Conservation (phyloP, 1,284 basidiomycete species). For the Uromyces viciae-fabae region DNA sequence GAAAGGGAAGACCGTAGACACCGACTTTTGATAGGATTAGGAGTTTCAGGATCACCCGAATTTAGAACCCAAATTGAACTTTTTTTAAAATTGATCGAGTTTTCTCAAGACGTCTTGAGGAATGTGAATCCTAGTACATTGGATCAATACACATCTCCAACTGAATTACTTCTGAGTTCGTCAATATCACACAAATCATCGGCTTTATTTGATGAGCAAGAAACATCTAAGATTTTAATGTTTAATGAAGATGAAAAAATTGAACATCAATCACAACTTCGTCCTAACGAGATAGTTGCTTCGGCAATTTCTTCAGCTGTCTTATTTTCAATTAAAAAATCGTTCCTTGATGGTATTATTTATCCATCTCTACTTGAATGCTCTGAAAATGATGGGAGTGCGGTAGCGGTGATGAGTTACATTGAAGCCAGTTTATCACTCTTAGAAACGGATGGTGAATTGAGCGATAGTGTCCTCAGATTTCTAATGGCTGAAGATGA, state of each 20-base stretch:
- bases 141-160: slow-evolving; percentile 60
- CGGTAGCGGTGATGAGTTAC: slow-evolving; percentile 94
- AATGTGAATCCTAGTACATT: slow-evolving; percentile 55
- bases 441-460: slow-evolving; percentile 64
- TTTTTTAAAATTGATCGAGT: slow-evolving; percentile 83
- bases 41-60: slow-evolving; percentile 69
- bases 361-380: slow-evolving; percentile 92
- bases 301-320: slow-evolving; percentile 60
- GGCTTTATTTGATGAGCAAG: background rate
- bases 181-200: slow-evolving; percentile 45
- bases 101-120: slow-evolving; percentile 74
- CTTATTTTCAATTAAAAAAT: slow-evolving; percentile 73
- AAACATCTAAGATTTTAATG: slow-evolving; percentile 12
- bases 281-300: slow-evolving; percentile 43
- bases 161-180: background rate
- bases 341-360: slow-evolving; percentile 85
- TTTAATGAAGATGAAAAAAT: slow-evolving; percentile 51
- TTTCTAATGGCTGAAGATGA: slow-evolving; percentile 80
- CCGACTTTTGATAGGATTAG: slow-evolving; percentile 65
- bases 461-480: slow-evolving; percentile 68
- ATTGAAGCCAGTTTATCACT: slow-evolving; percentile 80
- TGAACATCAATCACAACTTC: background rate
- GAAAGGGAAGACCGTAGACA: slow-evolving; percentile 61
- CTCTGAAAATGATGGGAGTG: slow-evolving; percentile 84
- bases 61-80: slow-evolving; percentile 78